These are phyloP conservation scores for Talaromyces islandicus DNA, from an alignment of 2,329 filamentous ascomycete species.

Conservation along the genomic window DNA sequence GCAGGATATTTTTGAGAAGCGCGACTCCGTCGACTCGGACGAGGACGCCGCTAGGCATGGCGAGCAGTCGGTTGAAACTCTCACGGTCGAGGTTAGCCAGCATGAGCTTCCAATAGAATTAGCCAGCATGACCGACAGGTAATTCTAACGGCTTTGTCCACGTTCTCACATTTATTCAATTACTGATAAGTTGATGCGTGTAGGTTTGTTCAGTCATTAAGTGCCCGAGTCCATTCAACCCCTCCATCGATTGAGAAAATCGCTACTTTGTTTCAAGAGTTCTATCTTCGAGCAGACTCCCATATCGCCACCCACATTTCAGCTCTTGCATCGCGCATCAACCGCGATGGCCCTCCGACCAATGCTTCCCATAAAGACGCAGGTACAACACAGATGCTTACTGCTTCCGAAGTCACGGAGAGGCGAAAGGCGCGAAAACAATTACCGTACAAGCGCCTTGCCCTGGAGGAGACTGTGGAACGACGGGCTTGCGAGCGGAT, in stretches of 20 bases:
- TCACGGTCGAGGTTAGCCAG: constrained; percentile 58
- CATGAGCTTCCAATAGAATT: constrained; percentile 93
- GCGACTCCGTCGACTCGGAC: constrained; percentile 26
- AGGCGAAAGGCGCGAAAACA: constrained; percentile 71
- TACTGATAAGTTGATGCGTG: background rate
- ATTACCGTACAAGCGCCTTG: constrained; percentile 68
- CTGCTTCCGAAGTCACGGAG: constrained; percentile 73
- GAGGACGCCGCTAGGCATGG: constrained; percentile 21
- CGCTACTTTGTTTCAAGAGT: constrained; percentile 86
- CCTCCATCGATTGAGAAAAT: constrained; percentile 79
- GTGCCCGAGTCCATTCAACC: constrained; percentile 75
- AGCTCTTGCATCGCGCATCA: constrained; percentile 67
- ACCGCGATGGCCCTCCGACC: constrained; percentile 53
- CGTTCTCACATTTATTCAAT: background rate
- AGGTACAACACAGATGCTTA: constrained; percentile 77
- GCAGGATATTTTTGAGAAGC: constrained; percentile 41
- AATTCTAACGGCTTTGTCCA: constrained; percentile 16
- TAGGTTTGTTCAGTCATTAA: constrained; percentile 86
- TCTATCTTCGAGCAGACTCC: constrained; percentile 73
- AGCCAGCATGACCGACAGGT: constrained; percentile 83
- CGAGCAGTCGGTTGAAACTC: constrained; percentile 19
- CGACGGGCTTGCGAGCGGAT: constrained; percentile 76
- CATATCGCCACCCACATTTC: constrained; percentile 86
- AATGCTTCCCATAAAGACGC: constrained; percentile 50
- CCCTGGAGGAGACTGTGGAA: constrained; percentile 88